Base-by-base conservation (phyloP, 345 rosid genomes). In the Luvunga scandens region DNA sequence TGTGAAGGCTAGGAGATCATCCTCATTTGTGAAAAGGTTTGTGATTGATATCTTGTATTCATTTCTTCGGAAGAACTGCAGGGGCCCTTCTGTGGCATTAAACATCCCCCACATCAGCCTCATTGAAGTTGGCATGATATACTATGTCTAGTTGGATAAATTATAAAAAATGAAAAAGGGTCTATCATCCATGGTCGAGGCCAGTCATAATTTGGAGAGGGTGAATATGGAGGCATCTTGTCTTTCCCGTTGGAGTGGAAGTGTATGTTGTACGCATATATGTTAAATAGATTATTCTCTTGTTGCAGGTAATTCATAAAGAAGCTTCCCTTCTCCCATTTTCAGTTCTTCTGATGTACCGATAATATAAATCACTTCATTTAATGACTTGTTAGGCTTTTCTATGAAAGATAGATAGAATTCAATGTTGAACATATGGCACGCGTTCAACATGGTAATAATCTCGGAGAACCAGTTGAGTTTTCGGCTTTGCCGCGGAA, bases 41-140 rank as follows among this genome's bases (percentile, higher is more conserved):
- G 89, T 90, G 18, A 82, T 94, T 53, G 95, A 95, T 81, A 78
- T 95, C 0, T 92, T 97, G 38, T 93, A 93, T 84, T 95, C 98
- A 19, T 95, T 95, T 85, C 92, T 95, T 63, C 81, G 98, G 77
- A 95, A 93, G 89, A 95, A 95, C 81, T 95, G 98, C 88, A 88
- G 98, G 82, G 98, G 97, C 7, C 95, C 98, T 66, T 85, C 98
- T 7, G 98, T 93, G 50, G 97, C 98, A 27, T 89, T 94, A 62
- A 91, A 90, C 83, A 93, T 94, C 78, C 98, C 98, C 68, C 98
- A 90, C 83, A 93, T 91, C 81, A 93, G 93, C 84, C 97, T 95
- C 21, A 90, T 93, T 60, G 98, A 95, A 91, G 98, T 95, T 55
- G 98, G 98, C 70, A 91, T 95, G 97, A 91, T 93, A 73, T 95